A percentile compares a stretch with the other conserved stretches of the same genome.
Evolutionary conservation across 768 basidiomycete genomes (phyloP).

Genomic region (Cytidiella melzeri): DNA sequence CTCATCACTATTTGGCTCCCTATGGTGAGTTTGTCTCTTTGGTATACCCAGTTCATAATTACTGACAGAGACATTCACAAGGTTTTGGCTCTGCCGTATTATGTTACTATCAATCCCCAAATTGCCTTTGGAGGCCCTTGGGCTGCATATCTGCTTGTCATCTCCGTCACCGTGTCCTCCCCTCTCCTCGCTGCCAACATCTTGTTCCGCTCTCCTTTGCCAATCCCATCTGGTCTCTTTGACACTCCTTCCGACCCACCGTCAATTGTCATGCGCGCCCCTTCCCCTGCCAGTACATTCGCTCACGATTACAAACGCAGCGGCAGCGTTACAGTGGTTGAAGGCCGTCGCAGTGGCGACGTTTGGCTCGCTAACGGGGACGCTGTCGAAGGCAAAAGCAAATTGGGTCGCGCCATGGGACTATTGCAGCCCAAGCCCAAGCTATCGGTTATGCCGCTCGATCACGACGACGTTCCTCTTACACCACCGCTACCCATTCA

Average conservation of each 20-base stretch:
- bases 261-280: conserved; percentile 34
- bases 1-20: conserved; percentile 64
- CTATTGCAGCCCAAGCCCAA: conserved; percentile 60
- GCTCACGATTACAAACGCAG: conserved; percentile 60
- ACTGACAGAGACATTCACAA: conserved; percentile 20
- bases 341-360: conserved; percentile 66
- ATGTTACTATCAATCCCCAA: conserved; percentile 35
- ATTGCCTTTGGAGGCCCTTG: conserved; percentile 31
- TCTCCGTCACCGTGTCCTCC: conserved; percentile 64
- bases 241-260: conserved; percentile 42
- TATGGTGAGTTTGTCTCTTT: conserved; percentile 39
- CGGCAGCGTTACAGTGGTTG: conserved; percentile 56
- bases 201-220: conserved; percentile 53
- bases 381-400: conserved; percentile 59
- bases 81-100: conserved; percentile 61
- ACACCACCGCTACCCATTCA: conserved; percentile 62
- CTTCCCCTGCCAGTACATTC: conserved; percentile 37
- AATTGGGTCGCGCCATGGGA: conserved; percentile 54
- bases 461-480: conserved; percentile 32
- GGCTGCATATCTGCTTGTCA: conserved; percentile 41
- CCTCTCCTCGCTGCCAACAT: conserved; percentile 61
- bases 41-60: not conserved
- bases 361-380: conserved; percentile 73
- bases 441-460: conserved; percentile 57
- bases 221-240: conserved; percentile 62